Conservation (phyloP, 2,329 filamentous ascomycete species). For the Penicillium expansum region DNA sequence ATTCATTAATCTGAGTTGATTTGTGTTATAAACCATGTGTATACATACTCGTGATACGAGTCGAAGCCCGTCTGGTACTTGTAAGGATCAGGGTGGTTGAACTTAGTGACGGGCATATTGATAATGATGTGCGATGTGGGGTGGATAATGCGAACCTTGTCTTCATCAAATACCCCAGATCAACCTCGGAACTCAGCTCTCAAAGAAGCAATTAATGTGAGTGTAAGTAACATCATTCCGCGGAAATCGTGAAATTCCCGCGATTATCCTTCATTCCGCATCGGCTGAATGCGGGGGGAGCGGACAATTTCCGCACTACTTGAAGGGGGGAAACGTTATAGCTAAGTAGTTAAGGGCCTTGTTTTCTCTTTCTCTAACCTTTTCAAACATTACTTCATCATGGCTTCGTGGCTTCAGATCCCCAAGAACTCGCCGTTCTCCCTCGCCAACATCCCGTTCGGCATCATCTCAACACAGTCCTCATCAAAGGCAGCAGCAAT, state of each 20-base stretch:
- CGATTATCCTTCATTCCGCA: conserved; percentile 21
- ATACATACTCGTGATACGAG: conserved; percentile 70
- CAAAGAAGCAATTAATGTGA: background rate
- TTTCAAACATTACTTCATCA: conserved; percentile 26
- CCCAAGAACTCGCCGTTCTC: conserved; percentile 66
- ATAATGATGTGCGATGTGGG: background rate
- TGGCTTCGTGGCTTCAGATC: conserved; percentile 59
- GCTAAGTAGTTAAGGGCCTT: background rate
- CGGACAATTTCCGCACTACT: conserved; percentile 17
- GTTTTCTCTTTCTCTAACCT: conserved; percentile 4
- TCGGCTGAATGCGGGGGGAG: conserved; percentile 19
- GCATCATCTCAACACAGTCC: conserved; percentile 65
- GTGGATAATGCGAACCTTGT: background rate
- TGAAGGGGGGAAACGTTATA: conserved; percentile 1
- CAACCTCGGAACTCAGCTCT: background rate
- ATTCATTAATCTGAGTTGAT: background rate
- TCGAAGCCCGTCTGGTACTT: conserved; percentile 76
- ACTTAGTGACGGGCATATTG: conserved; percentile 63
- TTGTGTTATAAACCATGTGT: background rate
- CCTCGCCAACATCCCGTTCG: conserved; percentile 77
- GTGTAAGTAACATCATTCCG: background rate
- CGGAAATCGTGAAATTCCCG: conserved; percentile 6
- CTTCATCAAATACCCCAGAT: background rate
- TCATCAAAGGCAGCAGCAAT: conserved; percentile 62
- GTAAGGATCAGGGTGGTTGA: conserved; percentile 66